A percentile compares a stretch with the other conserved stretches of the same genome.
phyloP scores from a whole-genome alignment of 345 rosid species.

The Moricandia moricandioides region DNA sequence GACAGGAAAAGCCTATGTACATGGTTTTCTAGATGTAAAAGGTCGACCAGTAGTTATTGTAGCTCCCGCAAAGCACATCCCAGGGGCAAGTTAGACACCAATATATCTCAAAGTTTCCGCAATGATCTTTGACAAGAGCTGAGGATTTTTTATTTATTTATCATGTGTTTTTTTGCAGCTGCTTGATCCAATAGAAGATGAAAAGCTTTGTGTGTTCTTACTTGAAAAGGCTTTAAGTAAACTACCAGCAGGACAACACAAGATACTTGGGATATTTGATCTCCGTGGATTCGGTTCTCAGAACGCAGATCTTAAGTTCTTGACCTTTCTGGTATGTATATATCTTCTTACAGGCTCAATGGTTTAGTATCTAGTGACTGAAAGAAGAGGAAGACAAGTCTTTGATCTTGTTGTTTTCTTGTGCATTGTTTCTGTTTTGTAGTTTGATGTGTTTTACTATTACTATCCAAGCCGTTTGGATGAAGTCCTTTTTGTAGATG shows the following conservation, averaged over 20 bases:
- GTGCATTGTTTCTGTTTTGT: constrained; percentile 26
- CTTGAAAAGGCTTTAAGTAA: constrained; percentile 78
- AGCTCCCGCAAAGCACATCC: constrained; percentile 78
- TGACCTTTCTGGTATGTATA: constrained; percentile 66
- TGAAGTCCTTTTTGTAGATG: constrained; percentile 86
- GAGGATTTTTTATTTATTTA: background rate
- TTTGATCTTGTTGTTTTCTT: constrained; percentile 10
- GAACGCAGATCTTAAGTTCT: constrained; percentile 74
- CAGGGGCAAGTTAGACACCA: constrained; percentile 53
- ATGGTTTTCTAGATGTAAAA: constrained; percentile 61
- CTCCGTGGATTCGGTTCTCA: constrained; percentile 64
- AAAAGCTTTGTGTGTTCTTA: constrained; percentile 68
- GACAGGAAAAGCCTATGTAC: constrained; percentile 80
- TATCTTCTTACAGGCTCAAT: background rate
- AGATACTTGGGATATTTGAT: constrained; percentile 75
- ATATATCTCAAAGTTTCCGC: background rate
- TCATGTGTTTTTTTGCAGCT: constrained; percentile 41
- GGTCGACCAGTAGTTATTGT: constrained; percentile 78
- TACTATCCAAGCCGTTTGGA: constrained; percentile 87
- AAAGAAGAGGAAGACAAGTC: no score
- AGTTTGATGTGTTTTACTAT: constrained; percentile 86
- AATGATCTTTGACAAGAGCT: background rate
- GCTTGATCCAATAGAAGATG: constrained; percentile 64
- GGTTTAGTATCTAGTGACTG: constrained; percentile 13
- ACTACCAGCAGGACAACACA: constrained; percentile 65